phyloP scores from a whole-genome alignment of 129 eudicot genomes.

The Mikania micrantha region DNA sequence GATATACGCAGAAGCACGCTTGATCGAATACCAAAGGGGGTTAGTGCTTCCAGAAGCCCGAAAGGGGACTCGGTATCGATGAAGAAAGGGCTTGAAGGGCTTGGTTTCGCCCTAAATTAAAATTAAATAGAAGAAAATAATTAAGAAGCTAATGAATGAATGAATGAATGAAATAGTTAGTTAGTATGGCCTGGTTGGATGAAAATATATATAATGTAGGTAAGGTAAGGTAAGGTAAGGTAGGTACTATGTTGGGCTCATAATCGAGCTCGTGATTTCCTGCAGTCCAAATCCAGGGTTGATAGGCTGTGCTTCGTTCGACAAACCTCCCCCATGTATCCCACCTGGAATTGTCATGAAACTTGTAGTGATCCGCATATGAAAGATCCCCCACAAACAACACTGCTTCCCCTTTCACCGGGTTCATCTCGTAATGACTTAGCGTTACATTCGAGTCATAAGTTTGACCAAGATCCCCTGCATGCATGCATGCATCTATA shows the following conservation, averaged over 20 bases:
- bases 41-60: slow-evolving; percentile 38
- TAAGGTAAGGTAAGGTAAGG: no score
- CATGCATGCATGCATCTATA: no score
- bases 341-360: slow-evolving; percentile 56
- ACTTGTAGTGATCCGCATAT: slow-evolving; percentile 43
- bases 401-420: slow-evolving; percentile 50
- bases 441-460: slow-evolving; percentile 54
- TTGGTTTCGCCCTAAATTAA: slow-evolving; percentile 38
- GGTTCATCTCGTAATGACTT: slow-evolving; percentile 45
- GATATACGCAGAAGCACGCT: slow-evolving; percentile 53
- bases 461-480: slow-evolving; percentile 66
- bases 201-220: no score
- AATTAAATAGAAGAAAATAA: no score
- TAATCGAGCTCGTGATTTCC: slow-evolving; percentile 67
- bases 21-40: slow-evolving; percentile 59
- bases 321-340: slow-evolving; percentile 62
- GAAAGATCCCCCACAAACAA: slow-evolving; percentile 58
- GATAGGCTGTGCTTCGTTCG: slow-evolving; percentile 53
- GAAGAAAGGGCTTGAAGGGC: slow-evolving; percentile 45
- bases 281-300: slow-evolving; percentile 68
- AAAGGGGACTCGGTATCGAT: slow-evolving; percentile 41
- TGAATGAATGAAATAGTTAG: no score
- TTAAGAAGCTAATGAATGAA: no score
- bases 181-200: no score
- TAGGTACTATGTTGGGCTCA: slow-evolving; percentile 50